phyloP scores from a whole-genome alignment of 2,329 filamentous ascomycete species.

The Cladophialophora chaetospira region DNA sequence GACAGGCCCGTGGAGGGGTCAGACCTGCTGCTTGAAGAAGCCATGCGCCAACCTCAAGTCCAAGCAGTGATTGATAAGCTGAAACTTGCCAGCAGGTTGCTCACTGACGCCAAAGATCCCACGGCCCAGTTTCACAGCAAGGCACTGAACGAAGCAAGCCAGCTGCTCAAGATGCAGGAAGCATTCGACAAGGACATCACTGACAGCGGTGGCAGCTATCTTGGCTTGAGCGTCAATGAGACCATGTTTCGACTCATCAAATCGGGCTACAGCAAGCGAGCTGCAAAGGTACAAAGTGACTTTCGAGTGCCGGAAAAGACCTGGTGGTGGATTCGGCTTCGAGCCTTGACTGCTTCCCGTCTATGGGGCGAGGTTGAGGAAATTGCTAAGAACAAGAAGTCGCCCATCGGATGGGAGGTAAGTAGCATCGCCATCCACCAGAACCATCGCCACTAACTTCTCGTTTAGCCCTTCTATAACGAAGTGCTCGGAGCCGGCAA shows the following conservation, averaged over 20 bases:
- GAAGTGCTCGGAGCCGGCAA: constrained; percentile 87
- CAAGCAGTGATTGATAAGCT: constrained; percentile 80
- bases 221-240: constrained; percentile 84
- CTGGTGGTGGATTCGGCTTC: constrained; percentile 81
- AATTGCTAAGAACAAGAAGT: constrained; percentile 71
- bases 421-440: constrained; percentile 39
- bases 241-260: constrained; percentile 87
- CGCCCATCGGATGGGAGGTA: constrained; percentile 95
- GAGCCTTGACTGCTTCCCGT: constrained; percentile 83
- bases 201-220: constrained; percentile 62
- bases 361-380: constrained; percentile 95
- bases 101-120: constrained; percentile 80
- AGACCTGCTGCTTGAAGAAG: constrained; percentile 82
- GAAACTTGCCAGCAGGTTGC: constrained; percentile 77
- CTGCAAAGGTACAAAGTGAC: constrained; percentile 83
- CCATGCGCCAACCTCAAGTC: constrained; percentile 70
- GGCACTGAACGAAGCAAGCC: constrained; percentile 75
- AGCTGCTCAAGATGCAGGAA: constrained; percentile 83
- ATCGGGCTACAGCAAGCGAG: constrained; percentile 78
- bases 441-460: constrained; percentile 17
- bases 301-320: constrained; percentile 93
- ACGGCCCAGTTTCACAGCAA: constrained; percentile 66
- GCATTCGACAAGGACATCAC: constrained; percentile 80
- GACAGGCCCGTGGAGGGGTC: constrained; percentile 87
- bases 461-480: constrained; percentile 80